phyloP scores from a whole-genome alignment of 2,329 filamentous ascomycete genomes.

The Fusarium equiseti region DNA sequence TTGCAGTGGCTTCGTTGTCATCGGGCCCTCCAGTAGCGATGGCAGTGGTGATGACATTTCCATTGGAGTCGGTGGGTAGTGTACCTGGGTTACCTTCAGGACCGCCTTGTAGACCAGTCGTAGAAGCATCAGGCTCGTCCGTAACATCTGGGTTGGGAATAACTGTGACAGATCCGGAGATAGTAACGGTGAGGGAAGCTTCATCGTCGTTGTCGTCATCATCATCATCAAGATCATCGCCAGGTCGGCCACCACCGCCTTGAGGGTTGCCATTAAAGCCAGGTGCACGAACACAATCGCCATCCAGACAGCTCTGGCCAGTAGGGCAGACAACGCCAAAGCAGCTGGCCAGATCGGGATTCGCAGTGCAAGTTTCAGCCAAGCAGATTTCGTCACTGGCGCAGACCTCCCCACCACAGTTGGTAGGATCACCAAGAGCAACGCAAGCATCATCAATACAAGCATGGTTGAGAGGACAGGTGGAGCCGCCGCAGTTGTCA shows the following conservation, averaged over 20 bases:
- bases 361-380: slow-evolving; percentile 16
- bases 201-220: background rate
- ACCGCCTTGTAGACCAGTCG: background rate
- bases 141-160: background rate
- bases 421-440: slow-evolving; percentile 1
- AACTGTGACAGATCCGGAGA: background rate
- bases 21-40: background rate
- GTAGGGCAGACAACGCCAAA: background rate
- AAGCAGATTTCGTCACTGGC: slow-evolving; percentile 23
- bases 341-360: slow-evolving; percentile 2
- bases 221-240: background rate
- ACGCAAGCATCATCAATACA: slow-evolving; percentile 32
- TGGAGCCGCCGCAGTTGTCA: slow-evolving; percentile 2
- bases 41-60: background rate
- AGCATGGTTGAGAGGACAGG: slow-evolving; percentile 20
- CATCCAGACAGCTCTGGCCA: slow-evolving; percentile 15
- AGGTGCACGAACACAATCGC: slow-evolving; percentile 4
- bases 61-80: background rate
- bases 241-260: slow-evolving; percentile 1
- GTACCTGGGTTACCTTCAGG: background rate
- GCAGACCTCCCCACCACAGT: slow-evolving; percentile 28
- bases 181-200: background rate
- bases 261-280: background rate
- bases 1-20: background rate
- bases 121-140: background rate